A percentile compares a stretch with the other conserved stretches of the same genome.
phyloP scores from a whole-genome alignment of 208 protist species.

The Trypanosoma theileri region DNA sequence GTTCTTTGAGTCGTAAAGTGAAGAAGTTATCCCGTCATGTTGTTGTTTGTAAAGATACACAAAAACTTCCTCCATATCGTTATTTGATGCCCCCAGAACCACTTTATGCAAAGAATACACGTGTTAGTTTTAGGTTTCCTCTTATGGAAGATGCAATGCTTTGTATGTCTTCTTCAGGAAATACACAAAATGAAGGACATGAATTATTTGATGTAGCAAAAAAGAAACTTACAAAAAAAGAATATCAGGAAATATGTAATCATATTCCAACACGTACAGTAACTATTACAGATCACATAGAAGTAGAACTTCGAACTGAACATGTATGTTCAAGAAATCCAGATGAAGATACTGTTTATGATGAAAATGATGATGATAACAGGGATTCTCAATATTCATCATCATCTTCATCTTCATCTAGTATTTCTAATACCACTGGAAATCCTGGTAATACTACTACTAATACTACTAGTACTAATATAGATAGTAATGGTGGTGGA shows the following conservation, averaged over 20 bases:
- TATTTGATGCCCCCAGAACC: conserved; percentile 83
- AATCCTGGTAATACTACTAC: not conserved
- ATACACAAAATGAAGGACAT: not conserved
- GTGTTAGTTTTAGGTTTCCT: conserved; percentile 53
- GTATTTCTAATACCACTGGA: not conserved
- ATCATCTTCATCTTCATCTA: conserved; percentile 1
- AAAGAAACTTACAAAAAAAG: conserved; percentile 21
- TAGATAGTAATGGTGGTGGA: not conserved
- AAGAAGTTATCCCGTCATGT: conserved; percentile 64
- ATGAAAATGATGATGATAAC: conserved; percentile 3
- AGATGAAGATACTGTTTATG: conserved; percentile 1
- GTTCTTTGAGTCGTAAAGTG: conserved; percentile 49
- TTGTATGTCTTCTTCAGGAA: conserved; percentile 49
- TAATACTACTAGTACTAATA: not conserved
- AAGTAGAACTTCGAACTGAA: conserved; percentile 74
- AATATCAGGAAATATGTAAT: conserved; percentile 33
- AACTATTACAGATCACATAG: conserved; percentile 63
- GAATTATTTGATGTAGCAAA: not conserved
- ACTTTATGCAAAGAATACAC: conserved; percentile 57
- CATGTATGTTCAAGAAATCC: conserved; percentile 54
- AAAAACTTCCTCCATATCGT: conserved; percentile 62
- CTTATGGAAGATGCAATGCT: conserved; percentile 72
- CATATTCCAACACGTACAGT: conserved; percentile 60
- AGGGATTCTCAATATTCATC: not conserved
- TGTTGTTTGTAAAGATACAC: conserved; percentile 40